Evolutionary conservation across 495 filamentous ascomycete genomes (phyloP), one percentile per base, ranked within the genome.

Genomic region (Trichoderma virens): DNA sequence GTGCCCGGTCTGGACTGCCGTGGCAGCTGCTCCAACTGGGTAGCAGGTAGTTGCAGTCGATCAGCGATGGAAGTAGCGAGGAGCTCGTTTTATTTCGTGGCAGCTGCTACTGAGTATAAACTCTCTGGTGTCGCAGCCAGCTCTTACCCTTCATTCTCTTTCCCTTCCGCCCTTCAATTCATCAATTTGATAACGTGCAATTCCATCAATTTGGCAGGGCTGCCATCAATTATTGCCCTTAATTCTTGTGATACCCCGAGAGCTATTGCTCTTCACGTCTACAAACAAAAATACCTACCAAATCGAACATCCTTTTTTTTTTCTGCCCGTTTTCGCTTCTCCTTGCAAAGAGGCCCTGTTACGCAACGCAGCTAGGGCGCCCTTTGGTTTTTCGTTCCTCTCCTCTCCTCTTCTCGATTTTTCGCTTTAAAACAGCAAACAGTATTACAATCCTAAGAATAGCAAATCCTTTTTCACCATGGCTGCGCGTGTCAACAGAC

Each of bases 401-500:
- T 41, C 9, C 38, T 2, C 2, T 47, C 20, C 8, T 23, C 20
- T 0, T 47, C n/a, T 47, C 43, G 18, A 18, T 47, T 20, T 45
- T 6, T 25, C 4, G n/a, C 7, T n/a, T 18, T 14, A 47, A 47
- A 20, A n/a, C n/a, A 20, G 18, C 43, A 2, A 20, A 2, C 1
- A 47, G 5, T 47, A 3, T 3, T 6, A 20, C 18, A 8, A 23
- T 2, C 16, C 43, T n/a, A 47, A 23, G 34, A 25, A 43, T 62
- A 41, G 34, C 34, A 30, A 20, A 8, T 60, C 32, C 32, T 23
- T 30, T 2, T 35, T 13, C 38, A 67, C 25, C 54, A 74, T 73
- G 71, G 69, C 71, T 31, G 59, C 73, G 11, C 73, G 72, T 67
- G 86, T 91, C 67, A 91, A 92, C 71, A 83, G 78, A 68, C 88